Evolutionary conservation across 768 basidiomycete genomes (phyloP), one percentile per base, ranked within the genome.

Genomic region (Psilocybe subaeruginosa): DNA sequence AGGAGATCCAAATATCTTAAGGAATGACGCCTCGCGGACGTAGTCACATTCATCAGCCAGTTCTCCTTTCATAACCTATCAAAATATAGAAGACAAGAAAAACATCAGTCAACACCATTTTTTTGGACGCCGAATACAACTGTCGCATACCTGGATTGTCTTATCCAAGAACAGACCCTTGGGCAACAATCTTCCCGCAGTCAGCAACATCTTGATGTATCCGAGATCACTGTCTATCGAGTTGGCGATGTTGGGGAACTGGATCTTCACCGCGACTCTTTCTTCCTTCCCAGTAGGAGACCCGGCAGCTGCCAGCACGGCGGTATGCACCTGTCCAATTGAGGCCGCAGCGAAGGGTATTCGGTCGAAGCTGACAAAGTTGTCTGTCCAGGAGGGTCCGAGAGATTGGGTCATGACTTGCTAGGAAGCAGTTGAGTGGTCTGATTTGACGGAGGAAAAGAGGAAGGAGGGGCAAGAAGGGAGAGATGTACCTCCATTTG

Each of bases 331-430:
- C 72, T 99, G 97, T 0, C 97, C 97, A 35, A 99, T 99, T 2
- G 97, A 98, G 0, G 97, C 97, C 0, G 95, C 92, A 1, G 96
- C 96, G 66, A 97, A 94, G 0, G 97, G 97, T 2, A 94, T 80
- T 3, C 92, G 87, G 58, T 91, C 85, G 72, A 99, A 97, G 0
- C 83, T 80, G 1, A 76, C 66, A 72, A 99, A 99, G 33, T 83
- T 77, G 31, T 80, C 73, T 27, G 77, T 72, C 95, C 96, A 98
- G 27, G 87, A 79, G 0, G 83, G 70, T 2, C 95, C 95, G 5
- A 97, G 81, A 6, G 94, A 84, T n/a, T 78, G 68, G 1, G 68
- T 71, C 76, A 99, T 82, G 31, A 95, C 95, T 91, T 86, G 69
- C 84, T 86, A 65, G 41, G 43, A 29, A 54, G 29, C 43, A 3